Conservation (phyloP, 2,329 filamentous ascomycete genomes). For the Arachnopeziza araneosa region DNA sequence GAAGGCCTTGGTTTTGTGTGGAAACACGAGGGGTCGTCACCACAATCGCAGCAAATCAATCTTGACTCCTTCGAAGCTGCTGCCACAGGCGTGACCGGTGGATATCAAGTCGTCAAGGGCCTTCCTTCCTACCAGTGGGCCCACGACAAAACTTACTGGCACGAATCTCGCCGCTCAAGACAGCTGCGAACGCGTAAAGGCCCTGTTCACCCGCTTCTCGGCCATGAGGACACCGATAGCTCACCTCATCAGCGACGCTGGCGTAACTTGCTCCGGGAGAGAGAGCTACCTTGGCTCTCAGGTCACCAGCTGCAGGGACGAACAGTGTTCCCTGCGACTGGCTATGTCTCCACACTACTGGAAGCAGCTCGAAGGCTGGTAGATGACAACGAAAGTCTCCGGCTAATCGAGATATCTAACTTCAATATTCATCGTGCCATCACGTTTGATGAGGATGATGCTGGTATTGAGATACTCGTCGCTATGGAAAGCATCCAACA, state of each 20-base stretch:
- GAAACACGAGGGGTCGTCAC: neutral
- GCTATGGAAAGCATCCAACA: neutral
- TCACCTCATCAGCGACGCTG: constrained; percentile 9
- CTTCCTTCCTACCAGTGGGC: neutral
- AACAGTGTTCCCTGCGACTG: constrained; percentile 41
- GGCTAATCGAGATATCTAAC: constrained; percentile 25
- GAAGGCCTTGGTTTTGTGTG: neutral
- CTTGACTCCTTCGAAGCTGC: neutral
- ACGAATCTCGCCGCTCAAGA: neutral
- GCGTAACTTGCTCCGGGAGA: constrained; percentile 8
- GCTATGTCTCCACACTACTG: constrained; percentile 41
- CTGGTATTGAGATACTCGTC: constrained; percentile 13
- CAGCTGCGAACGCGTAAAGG: neutral
- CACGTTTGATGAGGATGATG: constrained; percentile 14
- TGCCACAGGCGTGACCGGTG: no score
- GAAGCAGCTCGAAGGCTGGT: constrained; percentile 32
- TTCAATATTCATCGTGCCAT: constrained; percentile 14
- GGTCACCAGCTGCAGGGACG: constrained; percentile 38
- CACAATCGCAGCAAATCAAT: neutral
- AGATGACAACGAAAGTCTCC: no score
- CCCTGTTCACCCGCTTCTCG: constrained; percentile 13
- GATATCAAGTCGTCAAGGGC: neutral
- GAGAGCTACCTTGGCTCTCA: constrained; percentile 39
- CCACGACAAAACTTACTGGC: neutral
- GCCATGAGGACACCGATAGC: constrained; percentile 8